Percentiles rank a stretch among this genome's conserved stretches.
phyloP scores from a whole-genome alignment of 768 basidiomycete genomes.

The Scleroderma bovista region DNA sequence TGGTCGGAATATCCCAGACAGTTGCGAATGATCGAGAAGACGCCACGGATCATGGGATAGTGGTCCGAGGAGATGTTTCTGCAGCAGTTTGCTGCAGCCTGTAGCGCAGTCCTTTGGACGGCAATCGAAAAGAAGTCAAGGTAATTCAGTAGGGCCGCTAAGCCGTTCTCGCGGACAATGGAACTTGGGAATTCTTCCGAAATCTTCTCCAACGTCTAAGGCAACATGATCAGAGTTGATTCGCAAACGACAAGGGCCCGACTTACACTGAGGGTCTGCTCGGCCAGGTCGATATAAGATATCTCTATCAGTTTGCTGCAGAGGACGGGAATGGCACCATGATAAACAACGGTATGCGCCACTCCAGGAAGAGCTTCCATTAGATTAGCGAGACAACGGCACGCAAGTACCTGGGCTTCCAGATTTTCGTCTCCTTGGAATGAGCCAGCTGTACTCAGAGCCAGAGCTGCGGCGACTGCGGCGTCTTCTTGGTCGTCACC shows the following conservation, averaged over 20 bases:
- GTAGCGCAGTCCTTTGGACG: slow-evolving; percentile 93
- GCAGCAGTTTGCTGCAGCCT: slow-evolving; percentile 96
- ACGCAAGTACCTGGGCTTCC: slow-evolving; percentile 94
- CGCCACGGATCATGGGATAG: slow-evolving; percentile 82
- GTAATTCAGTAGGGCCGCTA: slow-evolving; percentile 89
- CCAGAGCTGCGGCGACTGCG: slow-evolving; percentile 81
- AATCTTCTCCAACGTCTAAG: slow-evolving; percentile 94
- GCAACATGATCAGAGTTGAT: slow-evolving; percentile 12
- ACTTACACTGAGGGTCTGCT: slow-evolving; percentile 95
- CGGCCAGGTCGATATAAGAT: slow-evolving; percentile 95
- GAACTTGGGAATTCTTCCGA: slow-evolving; percentile 95
- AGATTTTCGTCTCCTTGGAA: slow-evolving; percentile 81
- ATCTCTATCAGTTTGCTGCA: slow-evolving; percentile 98
- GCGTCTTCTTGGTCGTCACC: slow-evolving; percentile 60
- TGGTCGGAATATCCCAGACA: slow-evolving; percentile 91
- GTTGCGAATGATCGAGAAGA: slow-evolving; percentile 90
- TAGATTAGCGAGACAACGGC: slow-evolving; percentile 93
- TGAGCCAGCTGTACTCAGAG: slow-evolving; percentile 66
- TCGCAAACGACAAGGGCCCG: slow-evolving; percentile 3
- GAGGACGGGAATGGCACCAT: slow-evolving; percentile 96
- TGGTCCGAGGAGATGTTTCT: slow-evolving; percentile 86
- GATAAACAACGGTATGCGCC: slow-evolving; percentile 95
- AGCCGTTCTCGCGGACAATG: slow-evolving; percentile 93
- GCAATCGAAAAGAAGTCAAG: slow-evolving; percentile 99
- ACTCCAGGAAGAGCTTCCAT: slow-evolving; percentile 99